These are phyloP conservation scores for Globisporangium irregulare DNA, from an alignment of 352 stramenopile species.

Conservation along the genomic window DNA sequence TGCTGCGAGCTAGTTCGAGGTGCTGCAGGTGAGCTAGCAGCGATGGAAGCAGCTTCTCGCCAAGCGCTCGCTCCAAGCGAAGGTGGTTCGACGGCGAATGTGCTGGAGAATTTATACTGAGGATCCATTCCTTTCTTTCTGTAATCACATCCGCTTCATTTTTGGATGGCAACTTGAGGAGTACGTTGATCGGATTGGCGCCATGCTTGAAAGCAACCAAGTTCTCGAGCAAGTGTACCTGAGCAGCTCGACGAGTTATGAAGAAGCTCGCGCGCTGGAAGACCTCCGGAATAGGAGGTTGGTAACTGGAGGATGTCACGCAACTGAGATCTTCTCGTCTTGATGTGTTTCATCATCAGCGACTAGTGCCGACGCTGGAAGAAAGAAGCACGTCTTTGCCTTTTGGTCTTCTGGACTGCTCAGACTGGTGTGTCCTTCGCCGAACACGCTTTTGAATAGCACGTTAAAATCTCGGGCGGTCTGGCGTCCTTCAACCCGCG, in stretches of 20 bases:
- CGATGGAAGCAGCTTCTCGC: not conserved
- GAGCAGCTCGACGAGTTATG: too few relatives aligned
- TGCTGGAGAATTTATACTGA: not conserved
- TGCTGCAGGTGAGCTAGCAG: not conserved
- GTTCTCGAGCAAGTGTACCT: not conserved
- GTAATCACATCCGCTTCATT: not conserved
- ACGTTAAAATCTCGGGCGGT: not conserved
- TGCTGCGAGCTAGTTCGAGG: slow-evolving; percentile 2
- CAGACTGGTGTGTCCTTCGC: not conserved
- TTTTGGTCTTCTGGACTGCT: not conserved
- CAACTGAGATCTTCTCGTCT: not conserved
- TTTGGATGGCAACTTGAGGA: not conserved
- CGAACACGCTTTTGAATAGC: not conserved
- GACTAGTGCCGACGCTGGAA: not conserved
- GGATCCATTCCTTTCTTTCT: not conserved
- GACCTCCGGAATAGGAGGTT: too few relatives aligned
- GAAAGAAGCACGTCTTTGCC: not conserved
- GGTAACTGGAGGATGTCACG: not conserved
- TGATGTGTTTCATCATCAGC: not conserved
- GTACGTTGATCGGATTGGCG: not conserved
- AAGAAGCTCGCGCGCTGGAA: too few relatives aligned
- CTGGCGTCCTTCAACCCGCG: not conserved
- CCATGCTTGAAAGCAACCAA: not conserved
- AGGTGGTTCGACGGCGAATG: too few relatives aligned
- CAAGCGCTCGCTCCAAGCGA: not conserved